Base-by-base conservation (phyloP, 1,139 yeast genomes). In the Taiozyma onychis region DNA sequence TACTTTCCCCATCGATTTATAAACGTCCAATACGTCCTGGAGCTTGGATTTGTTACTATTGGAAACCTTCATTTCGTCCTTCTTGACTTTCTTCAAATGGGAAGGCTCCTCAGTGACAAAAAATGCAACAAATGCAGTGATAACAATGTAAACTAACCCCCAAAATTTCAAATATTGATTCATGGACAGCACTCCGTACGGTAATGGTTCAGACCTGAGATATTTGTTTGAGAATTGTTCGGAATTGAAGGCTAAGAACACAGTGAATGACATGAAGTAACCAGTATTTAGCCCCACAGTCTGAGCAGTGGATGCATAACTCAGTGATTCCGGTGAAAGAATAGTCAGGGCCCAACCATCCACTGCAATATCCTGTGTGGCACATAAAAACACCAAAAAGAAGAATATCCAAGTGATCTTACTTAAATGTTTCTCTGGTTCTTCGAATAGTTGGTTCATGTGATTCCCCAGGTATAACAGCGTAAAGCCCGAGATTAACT, bases 291-390 rank as follows among this genome's bases (percentile, higher is more conserved):
- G 77, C 0, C 99, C 99, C 45, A 93, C 80, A 0, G 99, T 95
- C 67, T 93, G 99, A 0, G 99, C 99, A 0, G 99, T 93, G 5
- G 96, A 88, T 0, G 99, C 99, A 69, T 81, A 93, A n/a, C 95
- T 84, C 52, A 93, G 73, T 22, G 95, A 87, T 43, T 81, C 81
- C 26, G 83, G 83, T 18, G 91, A 82, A 49, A 93, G 73, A 48
- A 93, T 81, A 1, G 97, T 93, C 63, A 93, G 72, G 0, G 98
- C 98, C 99, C 99, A 93, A 7, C 99, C 99, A 69, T 93, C 99
- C 16, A 93, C 99, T 1, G 99, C 98, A 50, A 93, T 93, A 66
- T 93, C 99, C 67, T 93, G 99, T 0, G 99, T 93, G 3, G 99
- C 98, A 70, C 97, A 91, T 53, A 93, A 74, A 53, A 93, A 80